Evolutionary conservation across 2,329 filamentous ascomycete species (phyloP), one percentile per base, ranked within the genome.

Genomic region (Fusarium lyarnte): DNA sequence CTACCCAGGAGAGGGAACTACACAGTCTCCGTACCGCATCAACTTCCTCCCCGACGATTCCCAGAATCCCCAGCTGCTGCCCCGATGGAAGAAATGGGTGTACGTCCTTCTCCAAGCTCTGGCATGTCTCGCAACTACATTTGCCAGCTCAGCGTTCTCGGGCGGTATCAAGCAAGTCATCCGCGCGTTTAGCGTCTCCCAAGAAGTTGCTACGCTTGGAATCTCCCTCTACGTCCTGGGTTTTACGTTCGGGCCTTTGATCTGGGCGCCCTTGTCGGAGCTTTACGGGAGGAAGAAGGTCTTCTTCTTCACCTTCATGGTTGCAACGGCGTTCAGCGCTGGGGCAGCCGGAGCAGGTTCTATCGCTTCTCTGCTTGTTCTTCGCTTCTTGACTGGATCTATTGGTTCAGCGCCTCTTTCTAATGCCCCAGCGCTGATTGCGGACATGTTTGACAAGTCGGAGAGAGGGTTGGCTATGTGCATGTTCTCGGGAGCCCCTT

Each of bases 241-340:
- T 4, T 91, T 91, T 58, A 84, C 84, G 29, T 82, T 91, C 45
- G 89, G 89, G 0, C 90, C 90, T 0, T 79, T 92, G 6, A 73
- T 92, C 1, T 92, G 90, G 87, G 91, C 90, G 3, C 90, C 90
- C 0, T 77, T 93, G 7, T 87, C 87, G 25, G 91, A 93, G 76
- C 78, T 92, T 21, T 90, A 87, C 60, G 91, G 89, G 3, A 83
- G 89, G 10, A 85, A 91, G 74, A 78, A 85, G 29, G 83, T 92
- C 19, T 90, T 91, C 74, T 83, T 88, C 69, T 78, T 83, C 53
- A 90, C 87, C 3, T 90, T 90, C 71, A 81, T 85, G 55, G 83
- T 84, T 10, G 84, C 91, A 52, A 87, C 87, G 1, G 85, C 85
- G 0, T 92, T 93, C 78, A 91, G 88, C 68, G 88, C 86, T n/a